Evolutionary conservation across 2,329 filamentous ascomycete genomes (phyloP).

Genomic region (Tympanopsis confertula): DNA sequence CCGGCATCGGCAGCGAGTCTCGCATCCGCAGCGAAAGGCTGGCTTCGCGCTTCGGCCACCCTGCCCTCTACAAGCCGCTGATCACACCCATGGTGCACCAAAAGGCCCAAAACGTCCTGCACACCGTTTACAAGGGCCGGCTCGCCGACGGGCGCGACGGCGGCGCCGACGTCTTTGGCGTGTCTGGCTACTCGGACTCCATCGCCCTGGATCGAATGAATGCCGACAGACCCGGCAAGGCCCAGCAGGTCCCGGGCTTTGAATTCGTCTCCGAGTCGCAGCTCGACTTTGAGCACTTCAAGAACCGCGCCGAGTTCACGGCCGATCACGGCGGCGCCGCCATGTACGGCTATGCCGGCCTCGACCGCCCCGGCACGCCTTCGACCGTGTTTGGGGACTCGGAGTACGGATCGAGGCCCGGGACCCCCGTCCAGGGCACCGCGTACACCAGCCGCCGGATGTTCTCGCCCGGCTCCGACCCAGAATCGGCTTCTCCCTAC

Average conservation of each 20-base stretch:
- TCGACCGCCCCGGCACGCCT: constrained; percentile 50
- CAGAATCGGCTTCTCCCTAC: constrained; percentile 10
- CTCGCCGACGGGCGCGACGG: constrained; percentile 53
- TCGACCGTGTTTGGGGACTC: constrained; percentile 32
- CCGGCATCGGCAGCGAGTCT: constrained; percentile 33
- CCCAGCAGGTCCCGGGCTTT: constrained; percentile 52
- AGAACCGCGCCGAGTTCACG: constrained; percentile 77
- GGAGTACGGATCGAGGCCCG: constrained; percentile 32
- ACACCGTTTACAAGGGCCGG: constrained; percentile 76
- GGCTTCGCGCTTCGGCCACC: constrained; percentile 75
- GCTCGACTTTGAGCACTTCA: constrained; percentile 85
- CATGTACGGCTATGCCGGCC: constrained; percentile 49
- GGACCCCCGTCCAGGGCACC: constrained; percentile 30
- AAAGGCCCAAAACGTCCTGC: constrained; percentile 75
- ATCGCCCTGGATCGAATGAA: constrained; percentile 74
- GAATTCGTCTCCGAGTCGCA: constrained; percentile 79
- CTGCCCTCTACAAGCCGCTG: constrained; percentile 75
- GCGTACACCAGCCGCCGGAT: constrained; percentile 11
- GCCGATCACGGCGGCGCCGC: constrained; percentile 75
- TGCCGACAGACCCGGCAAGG: constrained; percentile 40
- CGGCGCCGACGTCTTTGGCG: constrained; percentile 40
- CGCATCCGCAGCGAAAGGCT: constrained; percentile 43
- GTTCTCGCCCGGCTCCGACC: constrained; percentile 10
- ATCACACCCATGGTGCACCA: constrained; percentile 93
- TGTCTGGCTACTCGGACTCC: constrained; percentile 71